Percentiles rank a stretch among this genome's conserved stretches.
Conservation (phyloP, 495 filamentous ascomycete genomes). For the Beverwykella pulmonaria region DNA sequence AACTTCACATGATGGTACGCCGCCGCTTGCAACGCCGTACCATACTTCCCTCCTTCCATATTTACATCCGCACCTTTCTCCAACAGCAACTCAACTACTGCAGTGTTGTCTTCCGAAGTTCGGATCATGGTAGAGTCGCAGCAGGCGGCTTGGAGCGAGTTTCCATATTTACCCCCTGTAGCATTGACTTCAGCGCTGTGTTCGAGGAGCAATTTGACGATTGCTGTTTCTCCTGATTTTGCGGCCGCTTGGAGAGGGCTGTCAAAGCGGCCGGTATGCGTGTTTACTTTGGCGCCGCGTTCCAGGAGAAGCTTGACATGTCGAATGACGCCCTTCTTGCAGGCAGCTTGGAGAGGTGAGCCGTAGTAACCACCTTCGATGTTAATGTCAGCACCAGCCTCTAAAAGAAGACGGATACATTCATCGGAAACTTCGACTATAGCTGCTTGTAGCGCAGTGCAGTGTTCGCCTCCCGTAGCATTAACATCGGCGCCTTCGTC, state of each 20-base stretch:
- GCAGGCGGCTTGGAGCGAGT: conserved; percentile 13
- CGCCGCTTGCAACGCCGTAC: conserved; percentile 9
- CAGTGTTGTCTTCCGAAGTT: neutral
- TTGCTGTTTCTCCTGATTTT: neutral
- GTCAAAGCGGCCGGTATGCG: conserved; percentile 2
- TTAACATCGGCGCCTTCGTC: conserved; percentile 34
- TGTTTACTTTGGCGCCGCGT: conserved; percentile 11
- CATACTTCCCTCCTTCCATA: neutral
- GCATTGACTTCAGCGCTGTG: conserved; percentile 9
- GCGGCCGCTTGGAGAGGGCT: conserved; percentile 23
- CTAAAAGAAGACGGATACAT: conserved; percentile 8
- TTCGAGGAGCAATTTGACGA: conserved; percentile 16
- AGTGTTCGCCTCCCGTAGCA: conserved; percentile 3
- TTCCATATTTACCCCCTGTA: conserved; percentile 12
- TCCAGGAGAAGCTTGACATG: conserved; percentile 13
- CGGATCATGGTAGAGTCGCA: neutral
- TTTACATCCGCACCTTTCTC: conserved; percentile 4
- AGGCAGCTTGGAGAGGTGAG: conserved; percentile 25
- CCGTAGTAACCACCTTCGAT: conserved; percentile 19
- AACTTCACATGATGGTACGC: neutral
- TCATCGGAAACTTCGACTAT: neutral
- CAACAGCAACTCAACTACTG: conserved; percentile 5
- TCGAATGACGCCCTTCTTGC: neutral
- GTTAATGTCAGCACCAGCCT: conserved; percentile 17
- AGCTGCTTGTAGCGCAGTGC: conserved; percentile 30